phyloP scores from a whole-genome alignment of 768 basidiomycete genomes.

The Jaapia argillacea region DNA sequence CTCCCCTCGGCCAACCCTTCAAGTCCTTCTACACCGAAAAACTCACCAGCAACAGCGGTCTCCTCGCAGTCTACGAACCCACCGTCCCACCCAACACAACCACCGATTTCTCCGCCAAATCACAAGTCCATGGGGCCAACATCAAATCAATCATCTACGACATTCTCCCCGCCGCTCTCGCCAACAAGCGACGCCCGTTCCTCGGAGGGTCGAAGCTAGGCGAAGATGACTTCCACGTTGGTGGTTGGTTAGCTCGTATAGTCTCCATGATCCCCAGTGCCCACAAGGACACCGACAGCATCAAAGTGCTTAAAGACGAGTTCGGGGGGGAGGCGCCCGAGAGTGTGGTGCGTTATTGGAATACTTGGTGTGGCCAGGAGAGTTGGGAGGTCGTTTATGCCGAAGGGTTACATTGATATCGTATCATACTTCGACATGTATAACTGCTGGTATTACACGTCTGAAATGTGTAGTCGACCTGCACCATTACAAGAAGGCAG shows the following conservation, averaged over 20 bases:
- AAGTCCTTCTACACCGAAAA: conserved; percentile 35
- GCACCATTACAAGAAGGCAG: no score
- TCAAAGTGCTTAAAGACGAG: conserved; percentile 26
- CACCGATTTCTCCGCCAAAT: conserved; percentile 27
- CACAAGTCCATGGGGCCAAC: conserved; percentile 26
- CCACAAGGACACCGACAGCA: conserved; percentile 24
- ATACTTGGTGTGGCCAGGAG: conserved; percentile 31
- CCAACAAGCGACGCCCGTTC: conserved; percentile 27
- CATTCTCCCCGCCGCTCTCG: conserved; percentile 30
- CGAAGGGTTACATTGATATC: conserved; percentile 34
- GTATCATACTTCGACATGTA: no score
- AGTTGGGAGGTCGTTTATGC: conserved; percentile 34
- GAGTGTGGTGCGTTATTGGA: conserved; percentile 32
- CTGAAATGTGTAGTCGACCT: no score
- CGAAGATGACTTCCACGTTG: conserved; percentile 48
- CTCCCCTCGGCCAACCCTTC: conserved; percentile 24
- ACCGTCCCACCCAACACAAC: conserved; percentile 24
- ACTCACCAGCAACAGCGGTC: conserved; percentile 25
- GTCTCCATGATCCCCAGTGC: conserved; percentile 28
- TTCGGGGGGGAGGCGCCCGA: conserved; percentile 25
- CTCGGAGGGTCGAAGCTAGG: conserved; percentile 35
- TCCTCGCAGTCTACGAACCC: conserved; percentile 32
- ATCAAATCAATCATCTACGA: conserved; percentile 27
- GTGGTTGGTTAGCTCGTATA: conserved; percentile 41
- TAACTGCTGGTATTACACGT: no score